Evolutionary conservation across 208 protist genomes (phyloP), one percentile per base, ranked within the genome.

Genomic region (Crithidia brevicula): DNA sequence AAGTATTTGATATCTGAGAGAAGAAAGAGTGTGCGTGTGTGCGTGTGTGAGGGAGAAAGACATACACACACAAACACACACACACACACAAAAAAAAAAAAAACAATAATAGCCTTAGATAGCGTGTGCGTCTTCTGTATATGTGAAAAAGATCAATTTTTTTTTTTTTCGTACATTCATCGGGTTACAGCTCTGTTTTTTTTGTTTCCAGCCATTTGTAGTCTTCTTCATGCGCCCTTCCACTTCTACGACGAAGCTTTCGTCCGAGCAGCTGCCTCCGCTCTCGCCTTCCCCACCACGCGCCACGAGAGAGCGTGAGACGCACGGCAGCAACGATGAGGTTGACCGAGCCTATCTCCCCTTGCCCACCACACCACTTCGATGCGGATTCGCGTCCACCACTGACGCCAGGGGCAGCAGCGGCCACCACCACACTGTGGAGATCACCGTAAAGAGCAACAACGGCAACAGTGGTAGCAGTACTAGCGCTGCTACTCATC

Each of bases 271-370:
- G 43, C 58, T 63, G 40, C 58, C 58, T 1, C 42, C 58, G 16
- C 58, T 63, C 28, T 63, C 58, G 4, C 43, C 43, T 8, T 52
- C 42, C 2, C 58, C 27, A 28, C 43, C 25, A 2, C 58, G 58
- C n/a, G 38, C 40, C 43, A n/a, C 27, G n/a, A 50, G 25, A 6
- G 43, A 36, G 6, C 58, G 25, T n/a, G 43, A 63, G 1, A 28
- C 43, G 2, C 58, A 40, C 30, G 11, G 13, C 43, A 27, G 25
- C 58, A 63, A n/a, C n/a, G 58, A 63, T 15, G 58, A 40, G 4
- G 28, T n/a, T 1, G 58, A 52, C 23, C 40, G 40, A 1, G 34
- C 42, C 42, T n/a, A 18, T n/a, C 11, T n/a, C 4, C 3, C 43
- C 1, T 43, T 63, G 1, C 43, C 40, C 36, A 40, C 8, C 15